Percentiles rank a stretch among this genome's conserved stretches.
Conservation (phyloP, 768 basidiomycete genomes). For the Tricholoma bakamatsutake region DNA sequence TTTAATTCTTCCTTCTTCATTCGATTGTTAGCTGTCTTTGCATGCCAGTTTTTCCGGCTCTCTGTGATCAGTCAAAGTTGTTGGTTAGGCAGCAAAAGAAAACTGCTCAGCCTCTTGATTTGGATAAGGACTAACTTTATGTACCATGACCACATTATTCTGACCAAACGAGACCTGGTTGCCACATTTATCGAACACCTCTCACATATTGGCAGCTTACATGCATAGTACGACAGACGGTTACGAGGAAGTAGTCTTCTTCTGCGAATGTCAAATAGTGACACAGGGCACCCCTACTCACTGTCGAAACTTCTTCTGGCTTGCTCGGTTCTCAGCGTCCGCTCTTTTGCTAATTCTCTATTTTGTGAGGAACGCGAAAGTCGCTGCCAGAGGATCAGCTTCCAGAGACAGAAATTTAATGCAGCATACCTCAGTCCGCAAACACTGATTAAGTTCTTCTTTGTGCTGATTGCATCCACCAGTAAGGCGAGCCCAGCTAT, state of each 20-base stretch:
- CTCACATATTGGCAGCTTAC: no score
- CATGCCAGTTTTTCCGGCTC: no score
- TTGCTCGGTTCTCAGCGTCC: conserved; percentile 49
- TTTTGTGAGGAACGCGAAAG: conserved; percentile 53
- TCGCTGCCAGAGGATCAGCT: conserved; percentile 35
- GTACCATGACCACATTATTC: no score
- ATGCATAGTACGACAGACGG: no score
- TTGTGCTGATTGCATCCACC: conserved; percentile 70
- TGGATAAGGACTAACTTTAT: no score
- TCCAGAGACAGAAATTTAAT: neutral
- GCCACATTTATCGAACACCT: no score
- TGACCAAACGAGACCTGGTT: no score
- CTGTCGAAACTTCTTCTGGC: conserved; percentile 58
- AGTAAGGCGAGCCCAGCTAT: conserved; percentile 56
- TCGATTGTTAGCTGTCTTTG: no score
- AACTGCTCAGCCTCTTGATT: no score
- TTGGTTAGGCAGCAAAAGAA: no score
- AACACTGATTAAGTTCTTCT: conserved; percentile 60
- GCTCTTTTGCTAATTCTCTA: conserved; percentile 53
- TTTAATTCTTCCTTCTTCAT: no score
- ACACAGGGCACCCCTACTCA: neutral
- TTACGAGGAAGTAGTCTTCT: neutral
- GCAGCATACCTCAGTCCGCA: conserved; percentile 58
- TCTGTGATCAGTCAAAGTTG: no score
- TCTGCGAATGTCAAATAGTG: neutral